A percentile compares a stretch with the other conserved stretches of the same genome.
Evolutionary conservation across 495 filamentous ascomycete genomes (phyloP).

Genomic region (Hypomontagnella monticulosa): DNA sequence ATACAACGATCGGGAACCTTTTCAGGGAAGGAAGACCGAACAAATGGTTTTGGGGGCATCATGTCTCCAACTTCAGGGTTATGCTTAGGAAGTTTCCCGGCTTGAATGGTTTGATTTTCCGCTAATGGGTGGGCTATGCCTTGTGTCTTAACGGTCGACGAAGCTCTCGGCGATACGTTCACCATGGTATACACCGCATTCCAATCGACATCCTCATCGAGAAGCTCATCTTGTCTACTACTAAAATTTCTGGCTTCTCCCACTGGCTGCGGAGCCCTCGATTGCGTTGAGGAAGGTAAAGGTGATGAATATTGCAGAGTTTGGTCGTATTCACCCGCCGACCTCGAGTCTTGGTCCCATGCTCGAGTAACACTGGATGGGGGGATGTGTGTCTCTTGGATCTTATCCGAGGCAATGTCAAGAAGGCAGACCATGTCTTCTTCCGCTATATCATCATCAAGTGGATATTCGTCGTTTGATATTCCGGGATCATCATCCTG

Average conservation of each 20-base stretch:
- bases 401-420: not conserved
- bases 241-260: not conserved
- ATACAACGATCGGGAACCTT: constrained; percentile 61
- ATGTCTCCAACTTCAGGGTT: not conserved
- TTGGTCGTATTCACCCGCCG: constrained; percentile 43
- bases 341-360: constrained; percentile 43
- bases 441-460: constrained; percentile 33
- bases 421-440: constrained; percentile 37
- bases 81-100: not conserved
- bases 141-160: not conserved
- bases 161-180: constrained; percentile 15
- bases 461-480: constrained; percentile 33
- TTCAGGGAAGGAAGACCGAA: constrained; percentile 59
- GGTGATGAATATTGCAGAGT: constrained; percentile 40
- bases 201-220: constrained; percentile 53
- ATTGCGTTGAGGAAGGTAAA: not conserved
- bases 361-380: constrained; percentile 42
- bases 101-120: not conserved
- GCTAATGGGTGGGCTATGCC: not conserved
- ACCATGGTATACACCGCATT: constrained; percentile 40
- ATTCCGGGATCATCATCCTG: not conserved
- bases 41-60: constrained; percentile 50
- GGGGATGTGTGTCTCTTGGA: constrained; percentile 40
- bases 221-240: constrained; percentile 37
- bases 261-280: constrained; percentile 4